Conservation (phyloP, 257 asterid species). For the Nicotiana tomentosiformis region DNA sequence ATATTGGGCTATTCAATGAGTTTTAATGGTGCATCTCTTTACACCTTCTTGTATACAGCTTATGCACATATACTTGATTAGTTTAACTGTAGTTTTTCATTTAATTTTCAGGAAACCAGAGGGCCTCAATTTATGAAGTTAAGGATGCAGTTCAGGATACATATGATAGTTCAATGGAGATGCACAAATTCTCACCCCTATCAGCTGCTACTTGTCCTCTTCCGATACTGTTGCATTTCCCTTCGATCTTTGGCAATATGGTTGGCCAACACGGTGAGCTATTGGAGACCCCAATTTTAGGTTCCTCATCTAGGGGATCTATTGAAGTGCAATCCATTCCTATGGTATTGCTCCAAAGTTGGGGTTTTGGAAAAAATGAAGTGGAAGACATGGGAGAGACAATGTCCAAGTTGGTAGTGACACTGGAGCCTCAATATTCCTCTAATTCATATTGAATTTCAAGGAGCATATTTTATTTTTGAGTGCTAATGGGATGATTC, state of each 20-base stretch:
- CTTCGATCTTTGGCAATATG: slow-evolving; percentile 54
- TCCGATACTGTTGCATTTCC: slow-evolving; percentile 87
- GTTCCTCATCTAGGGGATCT: slow-evolving; percentile 50
- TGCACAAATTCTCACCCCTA: slow-evolving; percentile 72
- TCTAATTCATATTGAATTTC: slow-evolving; percentile 63
- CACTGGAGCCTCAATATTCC: slow-evolving; percentile 39
- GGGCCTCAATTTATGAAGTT: slow-evolving; percentile 59
- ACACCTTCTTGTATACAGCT: neutral
- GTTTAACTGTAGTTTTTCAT: neutral
- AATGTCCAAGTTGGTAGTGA: slow-evolving; percentile 54
- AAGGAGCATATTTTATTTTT: neutral
- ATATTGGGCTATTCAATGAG: neutral
- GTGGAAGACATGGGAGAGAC: slow-evolving; percentile 66
- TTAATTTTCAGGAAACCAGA: slow-evolving; percentile 40
- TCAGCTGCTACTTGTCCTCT: slow-evolving; percentile 77
- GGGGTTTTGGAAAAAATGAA: slow-evolving; percentile 79
- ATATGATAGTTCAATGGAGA: slow-evolving; percentile 32
- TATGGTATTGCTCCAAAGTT: slow-evolving; percentile 57
- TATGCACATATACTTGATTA: neutral
- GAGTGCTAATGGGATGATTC: neutral
- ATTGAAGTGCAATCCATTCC: slow-evolving; percentile 85
- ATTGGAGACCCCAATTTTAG: slow-evolving; percentile 30
- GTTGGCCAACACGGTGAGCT: slow-evolving; percentile 73
- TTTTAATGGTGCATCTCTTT: neutral
- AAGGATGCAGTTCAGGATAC: slow-evolving; percentile 42